These are phyloP conservation scores for Paramecium primaurelia DNA, from an alignment of 73 alveolate species.

Conservation along the genomic window DNA sequence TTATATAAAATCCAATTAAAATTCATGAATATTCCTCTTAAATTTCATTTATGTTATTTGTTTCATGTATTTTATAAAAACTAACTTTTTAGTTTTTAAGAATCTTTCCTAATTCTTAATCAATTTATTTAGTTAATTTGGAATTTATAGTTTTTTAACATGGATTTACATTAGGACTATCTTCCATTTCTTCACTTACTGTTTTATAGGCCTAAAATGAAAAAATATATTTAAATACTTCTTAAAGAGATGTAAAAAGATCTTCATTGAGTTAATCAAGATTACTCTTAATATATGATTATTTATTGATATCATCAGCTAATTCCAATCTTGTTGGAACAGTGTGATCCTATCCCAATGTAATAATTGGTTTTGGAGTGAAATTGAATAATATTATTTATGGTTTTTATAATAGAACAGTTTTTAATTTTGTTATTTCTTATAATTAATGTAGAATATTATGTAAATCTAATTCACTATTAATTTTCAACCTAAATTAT, in stretches of 20 bases:
- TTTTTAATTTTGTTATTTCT: neutral
- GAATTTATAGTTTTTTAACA: neutral
- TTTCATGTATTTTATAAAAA: neutral
- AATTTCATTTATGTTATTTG: neutral
- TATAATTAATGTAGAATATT: neutral
- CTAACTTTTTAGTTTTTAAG: neutral
- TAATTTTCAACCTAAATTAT: neutral
- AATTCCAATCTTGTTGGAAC: slow-evolving; percentile 1
- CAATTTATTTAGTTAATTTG: neutral
- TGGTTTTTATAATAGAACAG: neutral
- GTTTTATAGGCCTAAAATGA: neutral
- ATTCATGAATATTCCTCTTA: neutral
- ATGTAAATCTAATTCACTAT: neutral
- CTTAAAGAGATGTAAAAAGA: neutral
- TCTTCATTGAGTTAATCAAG: neutral
- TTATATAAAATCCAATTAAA: neutral
- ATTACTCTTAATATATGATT: neutral
- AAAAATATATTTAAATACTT: neutral
- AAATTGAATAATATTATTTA: neutral
- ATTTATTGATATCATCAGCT: neutral
- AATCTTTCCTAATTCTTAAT: neutral
- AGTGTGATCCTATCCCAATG: neutral
- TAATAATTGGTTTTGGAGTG: neutral
- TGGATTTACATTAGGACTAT: neutral
- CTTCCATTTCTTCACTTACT: neutral